Percentiles rank a stretch among this genome's conserved stretches.
Conservation (phyloP, 306 rosid genomes). For the Lathyrus tuberosus region DNA sequence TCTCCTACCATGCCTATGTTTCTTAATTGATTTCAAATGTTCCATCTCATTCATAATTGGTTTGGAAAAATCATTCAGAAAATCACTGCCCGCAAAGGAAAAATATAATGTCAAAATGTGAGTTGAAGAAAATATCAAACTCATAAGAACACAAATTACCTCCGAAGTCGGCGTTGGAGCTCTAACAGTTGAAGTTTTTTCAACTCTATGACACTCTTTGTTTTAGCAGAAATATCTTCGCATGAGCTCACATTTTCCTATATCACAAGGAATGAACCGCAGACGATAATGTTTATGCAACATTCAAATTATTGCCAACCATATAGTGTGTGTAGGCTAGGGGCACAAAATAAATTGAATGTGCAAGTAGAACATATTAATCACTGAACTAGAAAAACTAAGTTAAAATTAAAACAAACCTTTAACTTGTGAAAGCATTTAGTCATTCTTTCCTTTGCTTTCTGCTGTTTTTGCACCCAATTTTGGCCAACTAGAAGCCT, state of each 20-base stretch:
- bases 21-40: constrained; percentile 79
- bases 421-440: constrained; percentile 74
- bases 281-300: constrained; percentile 17
- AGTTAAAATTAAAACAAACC: constrained; percentile 54
- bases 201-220: constrained; percentile 97
- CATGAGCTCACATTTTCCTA: constrained; percentile 93
- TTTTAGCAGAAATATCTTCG: constrained; percentile 95
- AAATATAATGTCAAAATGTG: constrained; percentile 26
- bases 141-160: constrained; percentile 50
- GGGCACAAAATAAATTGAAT: no score
- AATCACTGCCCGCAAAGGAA: constrained; percentile 70
- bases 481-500: constrained; percentile 65
- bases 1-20: constrained; percentile 98
- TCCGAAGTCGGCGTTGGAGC: constrained; percentile 92
- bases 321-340: constrained; percentile 2
- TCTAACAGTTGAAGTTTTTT: constrained; percentile 92
- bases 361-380: constrained; percentile 32
- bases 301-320: constrained; percentile 15
- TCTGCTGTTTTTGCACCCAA: constrained; percentile 73
- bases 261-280: constrained; percentile 38
- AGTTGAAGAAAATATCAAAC: constrained; percentile 28
- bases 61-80: constrained; percentile 85
- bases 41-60: constrained; percentile 82
- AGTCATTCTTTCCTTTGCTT: constrained; percentile 71
- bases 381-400: background rate